Conservation (phyloP, 257 asterid species). For the Paulownia fortunei region DNA sequence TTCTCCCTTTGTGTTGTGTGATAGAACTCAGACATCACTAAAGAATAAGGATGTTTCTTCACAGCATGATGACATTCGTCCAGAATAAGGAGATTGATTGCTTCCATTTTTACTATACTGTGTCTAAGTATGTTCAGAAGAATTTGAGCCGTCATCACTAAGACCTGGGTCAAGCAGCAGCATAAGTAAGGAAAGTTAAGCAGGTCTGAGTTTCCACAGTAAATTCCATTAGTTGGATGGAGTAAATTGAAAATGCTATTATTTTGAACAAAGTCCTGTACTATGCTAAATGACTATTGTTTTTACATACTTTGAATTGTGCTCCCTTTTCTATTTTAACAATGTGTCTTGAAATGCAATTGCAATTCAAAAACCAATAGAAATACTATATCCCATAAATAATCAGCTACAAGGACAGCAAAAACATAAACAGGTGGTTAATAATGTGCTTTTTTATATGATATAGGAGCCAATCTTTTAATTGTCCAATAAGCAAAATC, state of each 20-base stretch:
- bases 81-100: conserved; percentile 87
- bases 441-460: neutral
- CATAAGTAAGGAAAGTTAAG: conserved; percentile 24
- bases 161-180: conserved; percentile 67
- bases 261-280: neutral
- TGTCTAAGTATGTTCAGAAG: conserved; percentile 95
- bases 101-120: conserved; percentile 96
- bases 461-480: conserved; percentile 1
- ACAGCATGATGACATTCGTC: conserved; percentile 99
- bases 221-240: conserved; percentile 11
- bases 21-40: conserved; percentile 99
- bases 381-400: neutral
- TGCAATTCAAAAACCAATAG: neutral
- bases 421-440: neutral
- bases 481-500: neutral
- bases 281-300: neutral
- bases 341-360: neutral
- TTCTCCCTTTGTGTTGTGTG: conserved; percentile 88
- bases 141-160: conserved; percentile 99
- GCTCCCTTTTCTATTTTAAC: neutral
- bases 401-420: conserved; percentile 4
- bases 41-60: conserved; percentile 97
- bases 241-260: conserved; percentile 13
- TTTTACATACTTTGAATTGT: neutral
- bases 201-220: conserved; percentile 17